A percentile compares a stretch with the other conserved stretches of the same genome.
These are phyloP conservation scores for Spiromastix sp. DNA, from an alignment of 2,329 filamentous ascomycete genomes.

Conservation along the genomic window DNA sequence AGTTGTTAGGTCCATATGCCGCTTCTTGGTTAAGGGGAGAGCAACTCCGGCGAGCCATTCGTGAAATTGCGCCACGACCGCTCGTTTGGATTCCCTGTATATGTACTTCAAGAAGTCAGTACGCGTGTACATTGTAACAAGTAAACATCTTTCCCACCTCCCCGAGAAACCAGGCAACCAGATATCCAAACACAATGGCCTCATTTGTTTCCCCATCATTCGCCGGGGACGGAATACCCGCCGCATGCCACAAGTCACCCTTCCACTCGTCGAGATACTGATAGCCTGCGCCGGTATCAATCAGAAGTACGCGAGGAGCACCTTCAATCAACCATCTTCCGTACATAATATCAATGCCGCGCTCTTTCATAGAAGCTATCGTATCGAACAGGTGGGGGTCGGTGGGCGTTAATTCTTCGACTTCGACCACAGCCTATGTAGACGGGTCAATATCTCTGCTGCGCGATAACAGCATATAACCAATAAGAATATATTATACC, in stretches of 20 bases:
- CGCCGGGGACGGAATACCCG: conserved; percentile 86
- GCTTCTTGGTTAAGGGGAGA: conserved; percentile 81
- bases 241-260: conserved; percentile 82
- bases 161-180: conserved; percentile 96
- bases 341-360: conserved; percentile 79
- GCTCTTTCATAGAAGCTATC: conserved; percentile 84
- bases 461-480: not conserved
- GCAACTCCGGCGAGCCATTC: conserved; percentile 96
- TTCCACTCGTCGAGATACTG: conserved; percentile 94
- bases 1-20: conserved; percentile 90
- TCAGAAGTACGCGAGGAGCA: conserved; percentile 82
- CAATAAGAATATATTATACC: conserved; percentile 36
- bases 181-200: conserved; percentile 91
- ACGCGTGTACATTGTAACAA: conserved; percentile 4
- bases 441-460: conserved; percentile 11
- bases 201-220: conserved; percentile 94
- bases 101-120: conserved; percentile 56
- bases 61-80: conserved; percentile 96
- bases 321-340: conserved; percentile 97
- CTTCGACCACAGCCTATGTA: conserved; percentile 81
- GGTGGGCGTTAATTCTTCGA: conserved; percentile 81
- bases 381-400: conserved; percentile 69
- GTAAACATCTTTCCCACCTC: conserved; percentile 52
- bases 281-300: conserved; percentile 92
- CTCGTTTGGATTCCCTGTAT: conserved; percentile 79